These are phyloP conservation scores for Malassezia yamatoensis DNA, from an alignment of 1,284 basidiomycete species.

Conservation along the genomic window DNA sequence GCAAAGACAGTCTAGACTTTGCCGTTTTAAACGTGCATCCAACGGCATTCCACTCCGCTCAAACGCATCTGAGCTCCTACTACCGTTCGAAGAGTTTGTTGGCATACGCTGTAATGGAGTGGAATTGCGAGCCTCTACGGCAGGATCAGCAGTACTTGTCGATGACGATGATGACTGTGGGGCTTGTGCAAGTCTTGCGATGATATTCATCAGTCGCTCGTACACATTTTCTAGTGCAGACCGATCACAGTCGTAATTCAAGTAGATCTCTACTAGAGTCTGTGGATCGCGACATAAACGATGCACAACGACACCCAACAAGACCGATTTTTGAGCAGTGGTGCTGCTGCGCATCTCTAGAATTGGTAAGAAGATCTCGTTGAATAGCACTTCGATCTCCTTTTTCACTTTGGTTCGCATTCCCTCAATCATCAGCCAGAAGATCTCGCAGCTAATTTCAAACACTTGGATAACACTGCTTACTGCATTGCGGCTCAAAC, in stretches of 20 bases:
- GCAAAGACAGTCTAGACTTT: constrained; percentile 45
- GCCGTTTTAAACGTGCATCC: constrained; percentile 42
- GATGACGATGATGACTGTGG: constrained; percentile 20
- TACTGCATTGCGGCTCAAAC: constrained; percentile 86
- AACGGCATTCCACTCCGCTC: constrained; percentile 25
- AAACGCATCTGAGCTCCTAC: constrained; percentile 12
- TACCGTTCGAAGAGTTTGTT: not conserved
- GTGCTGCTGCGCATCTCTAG: constrained; percentile 96
- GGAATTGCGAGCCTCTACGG: not conserved
- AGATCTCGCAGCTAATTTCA: constrained; percentile 94
- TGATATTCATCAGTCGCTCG: constrained; percentile 46
- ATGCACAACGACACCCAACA: constrained; percentile 35
- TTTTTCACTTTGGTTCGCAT: constrained; percentile 98
- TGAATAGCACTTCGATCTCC: constrained; percentile 95
- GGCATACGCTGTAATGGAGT: not conserved
- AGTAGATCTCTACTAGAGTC: constrained; percentile 45
- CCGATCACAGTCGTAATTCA: constrained; percentile 48
- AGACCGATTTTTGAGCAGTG: constrained; percentile 57
- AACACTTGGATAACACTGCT: constrained; percentile 93
- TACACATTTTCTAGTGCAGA: constrained; percentile 47
- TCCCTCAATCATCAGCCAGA: constrained; percentile 85
- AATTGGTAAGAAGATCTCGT: constrained; percentile 98
- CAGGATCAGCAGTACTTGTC: not conserved
- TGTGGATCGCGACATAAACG: constrained; percentile 44
- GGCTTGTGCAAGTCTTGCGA: constrained; percentile 37